Base-by-base conservation (phyloP, 805 yeast genomes). In the Cyberlindnera bimundalis region DNA sequence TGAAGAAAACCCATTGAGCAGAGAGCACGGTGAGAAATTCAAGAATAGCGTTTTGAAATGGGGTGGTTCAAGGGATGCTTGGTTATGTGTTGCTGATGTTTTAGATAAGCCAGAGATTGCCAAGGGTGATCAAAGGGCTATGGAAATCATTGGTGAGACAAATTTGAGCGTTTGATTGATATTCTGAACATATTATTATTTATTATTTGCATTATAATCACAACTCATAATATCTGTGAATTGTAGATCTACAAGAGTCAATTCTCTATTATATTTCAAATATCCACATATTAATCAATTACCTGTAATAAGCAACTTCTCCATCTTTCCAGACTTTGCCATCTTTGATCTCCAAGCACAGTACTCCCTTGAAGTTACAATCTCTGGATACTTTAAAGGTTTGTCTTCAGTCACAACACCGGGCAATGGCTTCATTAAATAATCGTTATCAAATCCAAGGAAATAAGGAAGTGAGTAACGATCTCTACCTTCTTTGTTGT, bases 41-140 rank as follows among this genome's bases (percentile, higher is more conserved):
- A 78, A 74, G 50, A 65, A 78, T 23, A 73, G 78, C 43, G 81
- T 93, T 0, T 66, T 93, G 44, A 77, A 76, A 55, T 91, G 96
- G 96, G 99, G 99, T 17, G 99, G 99, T 0, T 77, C 95, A 3
- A 73, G 78, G 45, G 89, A 87, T 55, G 95, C 98, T 0, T 88
- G 96, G 95, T 67, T 68, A 16, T 81, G 95, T 56, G 66, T 93
- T 14, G 85, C 95, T 1, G 84, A 84, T 42, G 89, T 84, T 3
- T 66, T 93, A 37, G 88, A 81, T 37, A 70, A 75, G 23, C 78
- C 79, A 1, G 74, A 68, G 33, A 63, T 89, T 33, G 67, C 68
- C 3, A 64, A 67, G 19, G 96, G 96, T 5, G 95, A 84, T 44
- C 66, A 73, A 18, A 62, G 65, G 27, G 90, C 96, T 2, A 87